A percentile compares a stretch with the other conserved stretches of the same genome.
Conservation (phyloP, 495 filamentous ascomycete species). For the Hypoxylon fragiforme region DNA sequence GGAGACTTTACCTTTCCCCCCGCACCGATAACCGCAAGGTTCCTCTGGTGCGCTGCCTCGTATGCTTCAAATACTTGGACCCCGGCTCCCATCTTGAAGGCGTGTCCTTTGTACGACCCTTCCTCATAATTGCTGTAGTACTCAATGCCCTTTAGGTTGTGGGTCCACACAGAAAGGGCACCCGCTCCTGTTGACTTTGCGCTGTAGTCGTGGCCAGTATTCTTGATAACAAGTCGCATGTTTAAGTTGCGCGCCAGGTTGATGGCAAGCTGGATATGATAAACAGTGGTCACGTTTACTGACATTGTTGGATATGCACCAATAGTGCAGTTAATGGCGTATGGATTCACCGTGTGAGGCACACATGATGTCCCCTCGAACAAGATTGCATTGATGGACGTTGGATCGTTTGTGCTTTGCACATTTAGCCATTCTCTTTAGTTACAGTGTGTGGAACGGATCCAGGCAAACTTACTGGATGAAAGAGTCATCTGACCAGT, state of each 20-base stretch:
- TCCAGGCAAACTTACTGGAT: constrained; percentile 26
- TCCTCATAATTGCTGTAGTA: constrained; percentile 48
- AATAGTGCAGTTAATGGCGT: constrained; percentile 54
- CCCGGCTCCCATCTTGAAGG: constrained; percentile 54
- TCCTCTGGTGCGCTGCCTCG: constrained; percentile 40
- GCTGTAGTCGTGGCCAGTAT: constrained; percentile 68
- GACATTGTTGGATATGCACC: constrained; percentile 63
- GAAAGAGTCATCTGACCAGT: constrained; percentile 41
- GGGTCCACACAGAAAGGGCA: constrained; percentile 63
- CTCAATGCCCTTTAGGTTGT: constrained; percentile 57
- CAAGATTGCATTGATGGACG: constrained; percentile 54
- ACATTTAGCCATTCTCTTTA: constrained; percentile 12
- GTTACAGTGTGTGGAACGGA: neutral
- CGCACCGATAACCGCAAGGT: constrained; percentile 53
- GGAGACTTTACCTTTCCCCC: constrained; percentile 43
- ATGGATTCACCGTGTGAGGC: constrained; percentile 49
- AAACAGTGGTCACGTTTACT: constrained; percentile 57
- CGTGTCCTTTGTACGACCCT: constrained; percentile 46
- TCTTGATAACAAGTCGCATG: constrained; percentile 66
- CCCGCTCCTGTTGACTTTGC: constrained; percentile 56
- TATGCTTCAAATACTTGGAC: constrained; percentile 53
- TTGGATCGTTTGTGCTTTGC: constrained; percentile 45
- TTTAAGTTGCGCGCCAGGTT: constrained; percentile 64
- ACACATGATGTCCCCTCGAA: constrained; percentile 53
- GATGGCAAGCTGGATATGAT: constrained; percentile 62